phyloP scores from a whole-genome alignment of 192 early-diverging fungal genomes.

The Phycomyces nitens region DNA sequence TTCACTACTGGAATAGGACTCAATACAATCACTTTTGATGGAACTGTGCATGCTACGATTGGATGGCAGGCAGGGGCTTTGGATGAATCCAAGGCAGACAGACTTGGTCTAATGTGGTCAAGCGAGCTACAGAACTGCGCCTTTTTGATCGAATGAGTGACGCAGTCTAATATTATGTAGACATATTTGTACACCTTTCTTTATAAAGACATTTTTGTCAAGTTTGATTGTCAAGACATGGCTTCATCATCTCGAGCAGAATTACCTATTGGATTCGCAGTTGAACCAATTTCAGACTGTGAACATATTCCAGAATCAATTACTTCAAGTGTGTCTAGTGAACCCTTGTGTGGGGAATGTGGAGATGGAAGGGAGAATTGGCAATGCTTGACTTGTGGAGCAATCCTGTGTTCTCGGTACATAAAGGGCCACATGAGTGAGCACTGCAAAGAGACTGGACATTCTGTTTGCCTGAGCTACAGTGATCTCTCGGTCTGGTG shows the following conservation, averaged over 20 bases:
- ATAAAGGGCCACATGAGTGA: neutral
- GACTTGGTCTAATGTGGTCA: too few relatives aligned
- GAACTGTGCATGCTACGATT: constrained; percentile 6
- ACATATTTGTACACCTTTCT: too few relatives aligned
- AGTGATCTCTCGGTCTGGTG: neutral
- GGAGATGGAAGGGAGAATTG: neutral
- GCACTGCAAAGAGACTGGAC: neutral
- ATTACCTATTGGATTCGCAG: neutral
- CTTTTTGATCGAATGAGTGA: too few relatives aligned
- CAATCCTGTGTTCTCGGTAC: neutral
- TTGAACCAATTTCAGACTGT: neutral
- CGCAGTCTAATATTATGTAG: too few relatives aligned
- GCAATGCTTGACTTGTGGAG: neutral
- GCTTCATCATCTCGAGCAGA: neutral
- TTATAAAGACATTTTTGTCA: too few relatives aligned
- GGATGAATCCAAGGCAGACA: neutral
- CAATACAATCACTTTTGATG: constrained; percentile 16
- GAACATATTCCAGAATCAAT: neutral
- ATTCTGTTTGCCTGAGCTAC: constrained; percentile 1
- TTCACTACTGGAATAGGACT: constrained; percentile 10
- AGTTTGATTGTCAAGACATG: too few relatives aligned
- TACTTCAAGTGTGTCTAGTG: neutral
- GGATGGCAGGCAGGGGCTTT: constrained; percentile 22
- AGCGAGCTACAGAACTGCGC: too few relatives aligned
- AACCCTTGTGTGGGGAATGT: neutral